Base-by-base conservation (phyloP, 495 filamentous ascomycete genomes). In the Patellaria atrata region DNA sequence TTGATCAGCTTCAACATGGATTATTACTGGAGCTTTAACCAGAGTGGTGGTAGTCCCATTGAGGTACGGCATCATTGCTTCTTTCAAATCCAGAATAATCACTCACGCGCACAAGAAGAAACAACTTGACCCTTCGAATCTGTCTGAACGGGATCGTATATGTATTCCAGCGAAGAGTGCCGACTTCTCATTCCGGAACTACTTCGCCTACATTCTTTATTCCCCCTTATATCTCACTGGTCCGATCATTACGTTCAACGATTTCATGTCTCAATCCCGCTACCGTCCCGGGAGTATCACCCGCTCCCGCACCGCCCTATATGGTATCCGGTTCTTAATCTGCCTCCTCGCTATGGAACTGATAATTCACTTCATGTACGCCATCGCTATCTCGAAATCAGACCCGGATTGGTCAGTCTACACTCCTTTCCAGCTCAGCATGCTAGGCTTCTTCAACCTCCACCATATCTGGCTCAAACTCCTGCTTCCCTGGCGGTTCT, bases 401-500 rank as follows among this genome's bases (percentile, higher is more conserved):
- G 56, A 69, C 9, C 82, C 84, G 2, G 54, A 69, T 34, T 96
- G 91, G 91, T 62, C 64, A 20, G 59, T 76, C 27, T 94, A 94
- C 60, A 86, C 79, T 3, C 79, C 89, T 0, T 75, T 75, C 38
- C 89, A 99, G 47, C 71, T 96, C 19, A 78, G 73, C 53, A 77
- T 96, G 62, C 73, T 99, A 7, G 86, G 79, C 38, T 94, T 76
- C 66, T 94, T 99, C 67, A 94, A 92, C 59, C 75, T 99, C 14
- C 81, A 93, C 63, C 73, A 93, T 56, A 84, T 99, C 57, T 99
- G 89, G 89, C 70, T 99, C 29, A 99, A 99, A 54, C 76, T 99
- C 0, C 73, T 99, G 0, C 70, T 96, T 3, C 91, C 87, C 9
- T 99, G 85, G 85, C 81, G 89, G 5, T 79, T 96, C 59, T 99